Percentiles rank a stretch among this genome's conserved stretches.
phyloP scores from a whole-genome alignment of 139 green algal genomes.

The Chlamydomonas schloesseri region DNA sequence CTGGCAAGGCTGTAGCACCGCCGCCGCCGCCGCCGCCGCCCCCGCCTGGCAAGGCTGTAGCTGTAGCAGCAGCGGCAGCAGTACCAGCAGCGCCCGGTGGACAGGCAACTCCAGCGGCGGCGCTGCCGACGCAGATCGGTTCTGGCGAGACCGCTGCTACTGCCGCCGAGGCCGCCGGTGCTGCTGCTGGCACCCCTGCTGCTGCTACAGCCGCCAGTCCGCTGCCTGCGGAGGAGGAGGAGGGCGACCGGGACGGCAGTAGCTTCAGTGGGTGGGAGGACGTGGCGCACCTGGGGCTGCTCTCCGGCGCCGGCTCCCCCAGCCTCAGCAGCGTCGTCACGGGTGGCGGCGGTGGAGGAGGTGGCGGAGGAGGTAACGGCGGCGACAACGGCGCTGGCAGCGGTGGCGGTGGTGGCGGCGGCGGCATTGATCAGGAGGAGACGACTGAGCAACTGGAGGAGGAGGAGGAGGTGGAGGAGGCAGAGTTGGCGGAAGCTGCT shows the following conservation, averaged over 20 bases:
- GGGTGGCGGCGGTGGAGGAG: neutral
- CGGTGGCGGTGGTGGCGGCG: neutral
- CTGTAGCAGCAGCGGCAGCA: neutral
- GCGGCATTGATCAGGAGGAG: too few relatives aligned
- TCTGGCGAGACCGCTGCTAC: neutral
- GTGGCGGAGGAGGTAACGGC: too few relatives aligned
- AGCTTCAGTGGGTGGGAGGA: neutral
- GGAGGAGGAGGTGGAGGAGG: too few relatives aligned
- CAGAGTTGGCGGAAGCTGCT: too few relatives aligned
- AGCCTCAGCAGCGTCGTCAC: neutral
- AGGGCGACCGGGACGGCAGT: neutral
- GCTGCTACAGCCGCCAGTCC: neutral
- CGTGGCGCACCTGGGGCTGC: neutral
- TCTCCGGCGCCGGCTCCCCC: too few relatives aligned
- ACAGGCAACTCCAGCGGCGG: neutral
- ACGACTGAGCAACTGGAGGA: too few relatives aligned
- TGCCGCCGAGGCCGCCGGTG: too few relatives aligned
- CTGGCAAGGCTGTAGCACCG: too few relatives aligned
- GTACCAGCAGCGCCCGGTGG: neutral
- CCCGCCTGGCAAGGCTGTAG: too few relatives aligned
- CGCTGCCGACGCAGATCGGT: neutral
- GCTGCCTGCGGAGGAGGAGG: neutral
- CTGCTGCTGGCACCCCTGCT: too few relatives aligned
- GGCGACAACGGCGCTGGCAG: neutral
- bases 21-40: too few relatives aligned